phyloP scores from a whole-genome alignment of 768 basidiomycete species.

The Mycena polygramma region DNA sequence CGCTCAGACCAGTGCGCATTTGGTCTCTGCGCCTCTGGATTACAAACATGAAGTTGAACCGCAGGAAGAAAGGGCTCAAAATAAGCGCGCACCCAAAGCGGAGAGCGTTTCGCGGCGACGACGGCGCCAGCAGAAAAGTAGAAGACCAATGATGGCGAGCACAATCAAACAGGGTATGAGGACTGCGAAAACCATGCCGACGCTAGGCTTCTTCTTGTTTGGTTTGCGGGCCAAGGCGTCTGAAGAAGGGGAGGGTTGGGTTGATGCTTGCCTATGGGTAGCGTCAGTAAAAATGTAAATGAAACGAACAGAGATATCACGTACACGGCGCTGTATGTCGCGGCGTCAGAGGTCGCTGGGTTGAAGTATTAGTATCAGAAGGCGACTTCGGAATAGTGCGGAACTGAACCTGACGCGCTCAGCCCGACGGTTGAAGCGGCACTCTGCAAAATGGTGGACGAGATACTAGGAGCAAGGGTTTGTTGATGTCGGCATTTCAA shows the following conservation, averaged over 20 bases:
- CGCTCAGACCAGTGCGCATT: constrained; percentile 6
- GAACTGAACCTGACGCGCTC: background rate
- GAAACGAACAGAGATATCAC: background rate
- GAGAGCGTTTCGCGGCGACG: background rate
- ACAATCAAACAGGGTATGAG: constrained; percentile 9
- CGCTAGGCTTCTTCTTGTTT: background rate
- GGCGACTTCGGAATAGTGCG: no score
- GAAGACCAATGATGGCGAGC: background rate
- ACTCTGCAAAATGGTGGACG: no score
- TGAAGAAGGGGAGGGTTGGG: background rate
- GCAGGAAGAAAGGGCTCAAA: background rate
- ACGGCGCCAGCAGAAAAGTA: background rate
- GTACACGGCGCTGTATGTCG: background rate
- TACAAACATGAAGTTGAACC: background rate
- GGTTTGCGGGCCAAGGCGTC: background rate
- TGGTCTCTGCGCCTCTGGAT: constrained; percentile 15
- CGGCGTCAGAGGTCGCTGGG: no score
- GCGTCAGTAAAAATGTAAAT: no score
- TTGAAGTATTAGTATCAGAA: no score
- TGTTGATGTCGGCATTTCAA: no score
- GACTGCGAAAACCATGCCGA: constrained; percentile 2
- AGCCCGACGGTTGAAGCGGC: no score
- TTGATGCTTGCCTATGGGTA: no score
- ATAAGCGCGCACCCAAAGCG: background rate
- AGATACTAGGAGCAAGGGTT: no score